Evolutionary conservation across 202 grass and related monocot species (phyloP), one percentile per base, ranked within the genome.

Genomic region (Schoenoplectus triqueter): DNA sequence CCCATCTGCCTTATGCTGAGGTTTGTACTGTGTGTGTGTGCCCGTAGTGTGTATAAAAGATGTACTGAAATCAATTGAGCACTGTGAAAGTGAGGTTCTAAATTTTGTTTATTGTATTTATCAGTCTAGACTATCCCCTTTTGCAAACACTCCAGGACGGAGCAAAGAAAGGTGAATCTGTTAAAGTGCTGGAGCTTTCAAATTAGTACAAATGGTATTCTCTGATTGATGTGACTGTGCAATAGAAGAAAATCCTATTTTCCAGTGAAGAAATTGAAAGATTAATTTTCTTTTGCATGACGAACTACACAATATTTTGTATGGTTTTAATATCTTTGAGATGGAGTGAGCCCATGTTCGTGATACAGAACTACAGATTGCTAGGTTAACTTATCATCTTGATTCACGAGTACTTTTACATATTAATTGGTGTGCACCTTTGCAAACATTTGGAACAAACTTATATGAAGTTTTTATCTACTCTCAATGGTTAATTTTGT

Each of bases 71-170:
- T 31, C 31, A 31, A 31, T 31, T 31, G 31, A 31, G 31, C 31
- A 31, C 31, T 31, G 31, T 31, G 31, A 31, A 31, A 31, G 31
- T 31, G 31, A 31, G 31, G 31, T 31, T 31, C 31, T 31, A 1
- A 31, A 31, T 31, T 31, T 31, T 68, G 41, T 66, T 87, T 59
- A 15, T 70, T 19, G 40, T 86, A 68, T 47, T 51, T 80, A 85
- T 85, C 89, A 97, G 91, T 98, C 92, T 86, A 98, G 95, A 88
- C 91, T 93, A 81, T 98, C 95, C 73, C 95, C 95, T 31, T 3
- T 95, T 98, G 80, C 70, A 39, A 98, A 98, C 61, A 91, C 87
- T 15, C 87, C 85, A 65, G 22, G 79, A 5, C 69, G 66, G 40
- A 52, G 31, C 8, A 73, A 76, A 66, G 17, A 71, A 17, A 8